Percentiles rank a stretch among this genome's conserved stretches.
phyloP scores from a whole-genome alignment of 1,284 basidiomycete genomes.

The Hortiboletus rubellus region DNA sequence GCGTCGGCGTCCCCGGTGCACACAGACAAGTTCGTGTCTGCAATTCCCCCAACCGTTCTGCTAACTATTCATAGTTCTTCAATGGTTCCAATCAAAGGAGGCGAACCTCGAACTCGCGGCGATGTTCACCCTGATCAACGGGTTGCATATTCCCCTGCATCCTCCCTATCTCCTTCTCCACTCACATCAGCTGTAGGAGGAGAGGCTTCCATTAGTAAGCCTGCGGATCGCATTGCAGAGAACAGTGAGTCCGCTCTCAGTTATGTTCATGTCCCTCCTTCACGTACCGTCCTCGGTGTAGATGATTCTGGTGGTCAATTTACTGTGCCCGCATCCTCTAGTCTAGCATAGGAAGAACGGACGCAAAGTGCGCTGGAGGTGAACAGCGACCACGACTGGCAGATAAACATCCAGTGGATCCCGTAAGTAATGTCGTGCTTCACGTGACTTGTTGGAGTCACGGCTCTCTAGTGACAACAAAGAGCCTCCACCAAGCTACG shows the following conservation, averaged over 20 bases:
- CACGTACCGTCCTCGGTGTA: not conserved
- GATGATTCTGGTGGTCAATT: not conserved
- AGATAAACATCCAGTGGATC: not conserved
- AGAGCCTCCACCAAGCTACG: slow-evolving; percentile 17
- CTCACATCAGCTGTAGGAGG: not conserved
- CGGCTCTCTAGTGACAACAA: not conserved
- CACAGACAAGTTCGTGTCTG: slow-evolving; percentile 1
- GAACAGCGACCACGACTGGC: slow-evolving; percentile 1
- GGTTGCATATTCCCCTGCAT: not conserved
- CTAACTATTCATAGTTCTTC: slow-evolving; percentile 9
- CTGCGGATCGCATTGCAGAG: not conserved
- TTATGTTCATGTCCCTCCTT: not conserved
- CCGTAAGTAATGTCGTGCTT: slow-evolving; percentile 3
- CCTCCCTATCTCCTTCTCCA: not conserved
- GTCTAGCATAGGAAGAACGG: not conserved
- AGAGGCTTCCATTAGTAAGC: not conserved
- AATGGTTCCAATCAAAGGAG: not conserved
- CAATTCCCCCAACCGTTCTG: not conserved
- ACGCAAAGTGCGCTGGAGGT: not conserved
- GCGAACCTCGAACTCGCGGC: not conserved
- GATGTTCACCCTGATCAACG: not conserved
- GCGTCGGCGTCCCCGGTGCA: not conserved
- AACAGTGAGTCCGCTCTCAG: not conserved
- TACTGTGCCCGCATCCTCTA: not conserved
- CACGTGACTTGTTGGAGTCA: not conserved